A percentile compares a stretch with the other conserved stretches of the same genome.
These are phyloP conservation scores for Penicillium verhagenii DNA, from an alignment of 495 filamentous ascomycete genomes.

Conservation along the genomic window DNA sequence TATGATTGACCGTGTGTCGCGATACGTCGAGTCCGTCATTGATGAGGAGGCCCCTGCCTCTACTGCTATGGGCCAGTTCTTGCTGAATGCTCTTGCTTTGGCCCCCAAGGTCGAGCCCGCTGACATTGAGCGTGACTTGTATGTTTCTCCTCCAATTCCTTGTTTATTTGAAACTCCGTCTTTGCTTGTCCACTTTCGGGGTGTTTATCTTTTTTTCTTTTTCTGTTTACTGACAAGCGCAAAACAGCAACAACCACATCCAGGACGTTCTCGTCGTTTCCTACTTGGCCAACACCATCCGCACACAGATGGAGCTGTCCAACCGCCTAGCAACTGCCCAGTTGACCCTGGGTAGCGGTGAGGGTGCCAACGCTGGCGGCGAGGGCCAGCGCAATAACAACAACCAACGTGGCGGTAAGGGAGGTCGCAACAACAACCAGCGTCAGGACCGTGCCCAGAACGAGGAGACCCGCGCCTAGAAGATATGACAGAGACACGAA, in stretches of 20 bases:
- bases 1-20: conserved; percentile 84
- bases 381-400: conserved; percentile 32
- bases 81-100: conserved; percentile 86
- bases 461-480: conserved; percentile 47
- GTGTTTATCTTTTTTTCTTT: background rate
- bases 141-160: conserved; percentile 37
- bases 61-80: conserved; percentile 87
- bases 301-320: conserved; percentile 97
- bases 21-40: conserved; percentile 83
- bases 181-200: too few species aligned
- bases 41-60: conserved; percentile 67
- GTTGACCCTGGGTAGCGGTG: conserved; percentile 61
- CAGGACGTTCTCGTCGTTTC: conserved; percentile 96
- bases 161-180: too few species aligned
- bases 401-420: conserved; percentile 49
- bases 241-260: conserved; percentile 86
- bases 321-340: conserved; percentile 87
- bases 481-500: conserved; percentile 21
- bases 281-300: conserved; percentile 97
- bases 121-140: conserved; percentile 93
- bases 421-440: conserved; percentile 42
- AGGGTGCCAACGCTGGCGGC: conserved; percentile 33
- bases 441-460: conserved; percentile 34
- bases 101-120: conserved; percentile 89
- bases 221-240: conserved; percentile 40